A percentile compares a stretch with the other conserved stretches of the same genome.
These are phyloP conservation scores for Erysimum cheiranthoides DNA, from an alignment of 345 rosid genomes.

Conservation along the genomic window DNA sequence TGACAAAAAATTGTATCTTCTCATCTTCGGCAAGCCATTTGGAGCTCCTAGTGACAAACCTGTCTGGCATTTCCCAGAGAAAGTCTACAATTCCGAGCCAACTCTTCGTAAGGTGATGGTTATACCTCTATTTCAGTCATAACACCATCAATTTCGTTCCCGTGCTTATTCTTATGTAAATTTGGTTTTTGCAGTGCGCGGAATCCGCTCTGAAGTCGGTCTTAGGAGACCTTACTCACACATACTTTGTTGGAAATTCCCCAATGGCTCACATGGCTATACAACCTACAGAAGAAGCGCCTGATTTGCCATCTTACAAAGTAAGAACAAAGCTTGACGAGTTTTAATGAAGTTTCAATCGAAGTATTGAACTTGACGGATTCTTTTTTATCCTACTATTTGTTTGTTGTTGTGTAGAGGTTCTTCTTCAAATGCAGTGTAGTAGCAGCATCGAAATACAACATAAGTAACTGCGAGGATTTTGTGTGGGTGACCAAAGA, in stretches of 20 bases:
- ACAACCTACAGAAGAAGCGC: constrained; percentile 50
- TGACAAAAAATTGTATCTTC: constrained; percentile 85
- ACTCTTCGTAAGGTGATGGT: constrained; percentile 63
- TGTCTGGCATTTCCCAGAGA: constrained; percentile 95
- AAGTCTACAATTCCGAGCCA: constrained; percentile 84
- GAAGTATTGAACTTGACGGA: not conserved
- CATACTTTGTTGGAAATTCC: constrained; percentile 95
- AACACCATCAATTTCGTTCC: not conserved
- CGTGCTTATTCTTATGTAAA: not conserved
- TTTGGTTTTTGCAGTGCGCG: constrained; percentile 67
- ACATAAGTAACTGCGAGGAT: constrained; percentile 74
- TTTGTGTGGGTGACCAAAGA: constrained; percentile 95
- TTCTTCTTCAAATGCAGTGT: constrained; percentile 96
- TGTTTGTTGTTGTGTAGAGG: constrained; percentile 52
- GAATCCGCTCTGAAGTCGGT: constrained; percentile 84
- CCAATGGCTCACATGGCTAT: constrained; percentile 91
- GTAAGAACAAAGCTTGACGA: constrained; percentile 45
- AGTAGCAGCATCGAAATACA: constrained; percentile 70
- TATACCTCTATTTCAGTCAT: constrained; percentile 5
- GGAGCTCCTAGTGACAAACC: constrained; percentile 67
- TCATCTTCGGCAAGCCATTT: constrained; percentile 64
- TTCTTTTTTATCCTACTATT: not conserved
- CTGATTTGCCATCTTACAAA: constrained; percentile 61
- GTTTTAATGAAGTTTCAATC: not conserved
- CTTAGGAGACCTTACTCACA: constrained; percentile 78